phyloP scores from a whole-genome alignment of 2,329 filamentous ascomycete species.

The Verticillium nubilum region DNA sequence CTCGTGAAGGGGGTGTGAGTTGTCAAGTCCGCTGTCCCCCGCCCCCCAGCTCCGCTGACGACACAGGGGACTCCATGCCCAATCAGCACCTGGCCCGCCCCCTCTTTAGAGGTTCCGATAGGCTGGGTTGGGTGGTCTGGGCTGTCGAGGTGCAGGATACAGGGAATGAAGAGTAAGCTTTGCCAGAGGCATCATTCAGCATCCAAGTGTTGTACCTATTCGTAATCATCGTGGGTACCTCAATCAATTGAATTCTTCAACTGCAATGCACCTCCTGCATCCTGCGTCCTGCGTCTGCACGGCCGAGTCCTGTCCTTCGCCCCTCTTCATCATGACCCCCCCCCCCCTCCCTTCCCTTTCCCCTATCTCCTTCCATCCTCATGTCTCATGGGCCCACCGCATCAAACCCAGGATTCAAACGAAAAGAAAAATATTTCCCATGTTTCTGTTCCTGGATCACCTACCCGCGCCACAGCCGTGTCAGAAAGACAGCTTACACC shows the following conservation, averaged over 20 bases:
- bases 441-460: neutral
- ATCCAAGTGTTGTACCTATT: too few relatives aligned
- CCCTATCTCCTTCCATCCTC: neutral
- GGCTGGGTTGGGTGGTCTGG: neutral
- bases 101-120: constrained; percentile 1
- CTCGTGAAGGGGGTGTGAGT: neutral
- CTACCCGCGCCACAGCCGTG: neutral
- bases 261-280: neutral
- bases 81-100: constrained; percentile 1
- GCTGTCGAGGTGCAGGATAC: neutral
- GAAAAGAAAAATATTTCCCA: neutral
- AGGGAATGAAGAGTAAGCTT: neutral
- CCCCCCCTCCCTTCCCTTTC: neutral
- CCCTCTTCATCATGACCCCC: too few relatives aligned
- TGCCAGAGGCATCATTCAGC: too few relatives aligned
- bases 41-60: neutral
- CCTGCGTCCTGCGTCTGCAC: neutral
- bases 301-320: neutral
- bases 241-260: neutral
- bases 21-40: neutral
- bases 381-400: neutral
- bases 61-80: neutral
- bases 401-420: neutral
- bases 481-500: neutral
- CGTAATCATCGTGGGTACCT: neutral